Base-by-base conservation (phyloP, 768 basidiomycete genomes). In the Xanthoconium purpureum region DNA sequence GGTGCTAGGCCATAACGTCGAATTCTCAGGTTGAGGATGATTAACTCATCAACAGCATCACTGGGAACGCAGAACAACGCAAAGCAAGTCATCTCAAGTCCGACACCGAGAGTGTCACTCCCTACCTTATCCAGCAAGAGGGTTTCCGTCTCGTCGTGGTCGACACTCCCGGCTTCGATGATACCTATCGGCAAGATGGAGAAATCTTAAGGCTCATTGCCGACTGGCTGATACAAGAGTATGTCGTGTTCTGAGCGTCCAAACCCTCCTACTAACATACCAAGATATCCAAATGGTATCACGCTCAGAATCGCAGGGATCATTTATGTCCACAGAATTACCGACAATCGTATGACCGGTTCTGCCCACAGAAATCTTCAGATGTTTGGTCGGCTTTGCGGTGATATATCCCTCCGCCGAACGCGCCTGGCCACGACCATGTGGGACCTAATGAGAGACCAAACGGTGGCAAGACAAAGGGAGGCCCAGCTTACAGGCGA, bases 361-460 rank as follows among this genome's bases (percentile, higher is more conserved):
- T 66, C 72, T 15, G 55, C 58, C 13, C 47, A 45, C 20, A 66
- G 61, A 38, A 74, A 73, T 55, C 68, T 76, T 48, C 55, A 60
- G 17, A 55, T 74, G 59, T 74, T 77, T 52, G 56, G 62, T 33
- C 60, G 65, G 30, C 54, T 78, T 15, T 78, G 77, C 39, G 76
- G 76, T 6, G 33, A 62, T 11, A 20, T 56, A 8, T 61, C 68
- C 9, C 48, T 72, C 28, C 60, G 17, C 42, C 73, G 73, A 28
- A 63, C 72, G 8, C 58, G 68, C n/a, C 58, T 78, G n/a, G 62
- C 70, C 18, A 77, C 76, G 1, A 76, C 71, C 3, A 74, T 73
- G 70, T 77, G 75, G 77, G 65, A 66, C 45, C 32, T 9, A 5
- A 64, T 63, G 15, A 66, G 48, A 17, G 68, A 69, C 36, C 32